Evolutionary conservation across 768 basidiomycete species (phyloP), one percentile per base, ranked within the genome.

Genomic region (Pluteus cervinus): DNA sequence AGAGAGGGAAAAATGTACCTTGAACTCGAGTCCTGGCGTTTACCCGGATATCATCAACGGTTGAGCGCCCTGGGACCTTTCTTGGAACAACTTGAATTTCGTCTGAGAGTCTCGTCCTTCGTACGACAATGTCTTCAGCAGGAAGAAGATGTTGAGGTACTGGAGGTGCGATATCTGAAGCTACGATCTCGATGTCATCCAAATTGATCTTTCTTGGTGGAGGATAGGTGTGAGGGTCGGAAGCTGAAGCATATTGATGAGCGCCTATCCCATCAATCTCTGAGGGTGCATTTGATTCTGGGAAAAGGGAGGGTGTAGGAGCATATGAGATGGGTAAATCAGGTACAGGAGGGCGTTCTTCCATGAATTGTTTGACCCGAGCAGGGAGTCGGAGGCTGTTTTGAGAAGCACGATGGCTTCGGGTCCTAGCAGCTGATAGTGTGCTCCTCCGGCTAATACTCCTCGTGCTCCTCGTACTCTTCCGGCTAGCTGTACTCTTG

Each of bases 321-420:
- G 50, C 24, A 23, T 57, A 63, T n/a, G 56, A 55, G 6, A 51
- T 45, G 43, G 51, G 68, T 30, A 56, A 50, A 39, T 55, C 60
- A 11, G 54, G 63, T 2, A 59, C 57, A 24, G 54, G 64, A 18
- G 48, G 66, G n/a, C 49, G 61, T 3, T 40, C 53, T 5, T 60
- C 56, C 23, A 36, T 34, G 11, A 41, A 40, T 12, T 52, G 57
- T 15, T 53, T 48, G 49, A 10, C 34, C 21, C 36, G 53, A 52
- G 10, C 33, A 65, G 34, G 75, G 16, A 86, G 60, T 1, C 85
- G 74, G 6, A 88, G 59, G 50, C 81, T 85, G 16, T 75, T 71
- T 46, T 79, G 75, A 4, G 82, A 84, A 6, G 75, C 66, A 2
- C 81, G 68, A 29, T 67, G 63, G 53, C 80, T 83, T 26, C 84